phyloP scores from a whole-genome alignment of 169 alveolate species.

The Plasmodium vivax region DNA sequence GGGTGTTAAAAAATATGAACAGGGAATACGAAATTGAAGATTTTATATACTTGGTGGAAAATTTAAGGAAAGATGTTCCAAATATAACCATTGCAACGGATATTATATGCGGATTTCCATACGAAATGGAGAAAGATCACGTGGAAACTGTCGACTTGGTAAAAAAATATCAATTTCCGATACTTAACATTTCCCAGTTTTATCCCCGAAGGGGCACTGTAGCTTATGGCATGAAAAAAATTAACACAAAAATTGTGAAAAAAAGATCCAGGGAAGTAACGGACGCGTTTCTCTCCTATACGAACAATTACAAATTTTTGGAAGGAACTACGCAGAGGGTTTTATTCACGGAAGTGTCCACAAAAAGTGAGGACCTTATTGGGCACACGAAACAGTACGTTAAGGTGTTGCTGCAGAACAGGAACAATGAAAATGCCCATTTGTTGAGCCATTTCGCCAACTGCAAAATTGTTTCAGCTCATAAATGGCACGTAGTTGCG shows the following conservation, averaged over 20 bases:
- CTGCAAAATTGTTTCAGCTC: conserved; percentile 52
- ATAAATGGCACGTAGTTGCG: conserved; percentile 71
- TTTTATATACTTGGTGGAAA: conserved; percentile 92
- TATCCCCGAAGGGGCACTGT: conserved; percentile 93
- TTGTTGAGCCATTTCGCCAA: conserved; percentile 20
- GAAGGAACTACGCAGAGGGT: conserved; percentile 86
- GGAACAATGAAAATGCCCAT: conserved; percentile 24
- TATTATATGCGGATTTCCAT: conserved; percentile 99
- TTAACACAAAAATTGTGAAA: conserved; percentile 91
- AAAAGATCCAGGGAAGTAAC: conserved; percentile 91
- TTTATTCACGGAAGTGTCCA: conserved; percentile 91
- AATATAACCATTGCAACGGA: conserved; percentile 96
- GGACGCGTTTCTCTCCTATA: conserved; percentile 90
- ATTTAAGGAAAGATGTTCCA: conserved; percentile 89
- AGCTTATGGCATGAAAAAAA: conserved; percentile 84
- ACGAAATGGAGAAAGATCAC: conserved; percentile 95
- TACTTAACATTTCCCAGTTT: conserved; percentile 97
- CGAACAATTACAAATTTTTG: conserved; percentile 86
- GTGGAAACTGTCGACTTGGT: conserved; percentile 91
- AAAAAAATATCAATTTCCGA: conserved; percentile 93
- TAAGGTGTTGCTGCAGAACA: conserved; percentile 85
- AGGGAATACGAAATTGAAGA: conserved; percentile 97
- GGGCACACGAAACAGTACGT: conserved; percentile 95
- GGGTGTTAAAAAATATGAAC: conserved; percentile 95
- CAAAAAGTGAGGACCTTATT: conserved; percentile 88